A percentile compares a stretch with the other conserved stretches of the same genome.
phyloP scores from a whole-genome alignment of 2,329 filamentous ascomycete species.

The Trichoderma simmonsii region DNA sequence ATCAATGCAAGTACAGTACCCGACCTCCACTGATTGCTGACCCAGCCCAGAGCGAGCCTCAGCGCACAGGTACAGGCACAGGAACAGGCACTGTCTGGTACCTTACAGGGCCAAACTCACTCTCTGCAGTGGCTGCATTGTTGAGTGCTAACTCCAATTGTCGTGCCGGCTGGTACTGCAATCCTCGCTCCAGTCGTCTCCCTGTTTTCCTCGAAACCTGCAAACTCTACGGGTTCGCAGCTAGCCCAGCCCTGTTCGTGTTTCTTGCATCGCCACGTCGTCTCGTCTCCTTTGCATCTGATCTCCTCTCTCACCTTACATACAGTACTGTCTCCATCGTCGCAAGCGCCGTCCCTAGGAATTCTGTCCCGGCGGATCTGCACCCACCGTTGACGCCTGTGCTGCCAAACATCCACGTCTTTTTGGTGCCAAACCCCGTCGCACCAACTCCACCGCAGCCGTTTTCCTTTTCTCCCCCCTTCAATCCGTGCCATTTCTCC shows the following conservation, averaged over 20 bases:
- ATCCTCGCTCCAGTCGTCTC: neutral
- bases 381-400: neutral
- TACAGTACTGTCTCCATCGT: neutral
- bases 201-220: neutral
- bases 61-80: neutral
- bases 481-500: constrained; percentile 9
- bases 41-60: neutral
- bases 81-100: neutral
- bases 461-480: constrained; percentile 2
- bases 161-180: neutral
- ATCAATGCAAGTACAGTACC: neutral
- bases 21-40: neutral
- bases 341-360: constrained; percentile 9
- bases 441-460: constrained; percentile 16
- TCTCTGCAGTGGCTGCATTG: neutral
- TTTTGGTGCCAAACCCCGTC: constrained; percentile 7
- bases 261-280: neutral
- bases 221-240: neutral
- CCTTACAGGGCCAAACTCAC: neutral
- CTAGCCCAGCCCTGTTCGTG: neutral
- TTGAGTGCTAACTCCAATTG: neutral
- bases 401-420: constrained; percentile 4
- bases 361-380: constrained; percentile 16
- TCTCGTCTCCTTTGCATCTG: neutral
- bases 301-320: neutral